Evolutionary conservation across 1,284 basidiomycete species (phyloP).

Genomic region (Ceratobasidium sp.): DNA sequence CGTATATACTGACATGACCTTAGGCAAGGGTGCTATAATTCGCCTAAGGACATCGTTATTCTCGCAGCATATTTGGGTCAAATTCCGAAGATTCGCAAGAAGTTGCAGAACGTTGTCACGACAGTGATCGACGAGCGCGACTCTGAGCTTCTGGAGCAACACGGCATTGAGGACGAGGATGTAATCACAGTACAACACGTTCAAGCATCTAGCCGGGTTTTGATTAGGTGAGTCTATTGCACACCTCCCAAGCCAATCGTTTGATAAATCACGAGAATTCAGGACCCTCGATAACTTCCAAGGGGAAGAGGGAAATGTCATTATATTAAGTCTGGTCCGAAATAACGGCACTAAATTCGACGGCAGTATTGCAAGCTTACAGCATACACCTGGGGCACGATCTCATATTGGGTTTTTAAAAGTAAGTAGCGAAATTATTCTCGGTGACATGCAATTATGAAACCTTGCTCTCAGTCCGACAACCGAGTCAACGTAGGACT

Average conservation of each 20-base stretch:
- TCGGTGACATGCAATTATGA: neutral
- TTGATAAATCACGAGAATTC: neutral
- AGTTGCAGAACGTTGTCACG: constrained; percentile 65
- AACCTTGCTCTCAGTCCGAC: constrained; percentile 48
- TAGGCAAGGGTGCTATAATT: constrained; percentile 71
- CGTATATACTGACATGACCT: neutral
- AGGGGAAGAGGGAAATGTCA: constrained; percentile 63
- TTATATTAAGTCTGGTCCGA: constrained; percentile 79
- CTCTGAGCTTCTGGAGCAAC: constrained; percentile 68
- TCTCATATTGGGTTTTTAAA: constrained; percentile 78
- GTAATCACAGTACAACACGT: constrained; percentile 63
- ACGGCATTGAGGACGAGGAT: constrained; percentile 60
- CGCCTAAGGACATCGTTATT: constrained; percentile 78
- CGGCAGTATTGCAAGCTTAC: constrained; percentile 4
- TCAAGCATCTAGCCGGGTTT: constrained; percentile 65
- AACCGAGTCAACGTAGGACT: constrained; percentile 70
- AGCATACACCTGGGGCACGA: constrained; percentile 51
- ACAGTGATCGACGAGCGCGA: constrained; percentile 80
- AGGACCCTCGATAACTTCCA: constrained; percentile 85
- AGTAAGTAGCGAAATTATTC: constrained; percentile 59
- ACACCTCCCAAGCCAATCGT: neutral
- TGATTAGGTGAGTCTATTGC: constrained; percentile 37
- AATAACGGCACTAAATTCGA: constrained; percentile 66
- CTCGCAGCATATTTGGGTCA: constrained; percentile 83
- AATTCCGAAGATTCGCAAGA: constrained; percentile 70